Evolutionary conservation across 1,284 basidiomycete genomes (phyloP), one percentile per base, ranked within the genome.

Genomic region (Cryptococcus deneoformans): DNA sequence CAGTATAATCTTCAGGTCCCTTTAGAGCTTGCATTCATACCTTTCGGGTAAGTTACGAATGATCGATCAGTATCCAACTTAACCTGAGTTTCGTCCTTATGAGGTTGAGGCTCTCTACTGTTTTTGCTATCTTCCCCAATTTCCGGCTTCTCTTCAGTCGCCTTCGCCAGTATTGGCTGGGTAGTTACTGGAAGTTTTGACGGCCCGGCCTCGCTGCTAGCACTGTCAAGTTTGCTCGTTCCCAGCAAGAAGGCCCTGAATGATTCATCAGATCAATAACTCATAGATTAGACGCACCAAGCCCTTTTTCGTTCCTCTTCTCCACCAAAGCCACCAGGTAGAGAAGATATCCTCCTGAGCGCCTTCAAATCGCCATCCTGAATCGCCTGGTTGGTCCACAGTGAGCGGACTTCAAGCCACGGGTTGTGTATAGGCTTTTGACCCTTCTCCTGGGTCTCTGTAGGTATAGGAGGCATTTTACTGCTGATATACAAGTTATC

Each of bases 31-130:
- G 20, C 20, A 20, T 20, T 45, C 70, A 82, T 80, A 88, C 89
- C 87, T 82, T 85, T 84, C 69, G 90, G 88, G 77, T 93, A 94
- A 61, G 91, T 79, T 57, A 94, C 89, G 68, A 94, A 94, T 63
- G 90, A 90, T 38, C 91, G 84, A 75, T 91, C 85, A 0, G 91
- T 93, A 75, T 94, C 91, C 29, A 93, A 82, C 53, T 81, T 79
- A 62, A 94, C 91, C 78, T 94, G 91, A 5, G 82, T 84, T 75
- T 94, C 91, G 71, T 94, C 91, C 4, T 78, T 78, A 70, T 94
- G 90, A 11, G 80, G 10, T 42, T 42, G 10, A n/a, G 10, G n/a
- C n/a, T 42, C 40, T 42, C 34, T 14, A 29, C 12, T 29, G 2
- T 29, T 2, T 29, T 20, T 20, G 20, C 20, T 20, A 20, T 20